These are phyloP conservation scores for Fusarium torulosum DNA, from an alignment of 2,329 filamentous ascomycete genomes.

Conservation along the genomic window DNA sequence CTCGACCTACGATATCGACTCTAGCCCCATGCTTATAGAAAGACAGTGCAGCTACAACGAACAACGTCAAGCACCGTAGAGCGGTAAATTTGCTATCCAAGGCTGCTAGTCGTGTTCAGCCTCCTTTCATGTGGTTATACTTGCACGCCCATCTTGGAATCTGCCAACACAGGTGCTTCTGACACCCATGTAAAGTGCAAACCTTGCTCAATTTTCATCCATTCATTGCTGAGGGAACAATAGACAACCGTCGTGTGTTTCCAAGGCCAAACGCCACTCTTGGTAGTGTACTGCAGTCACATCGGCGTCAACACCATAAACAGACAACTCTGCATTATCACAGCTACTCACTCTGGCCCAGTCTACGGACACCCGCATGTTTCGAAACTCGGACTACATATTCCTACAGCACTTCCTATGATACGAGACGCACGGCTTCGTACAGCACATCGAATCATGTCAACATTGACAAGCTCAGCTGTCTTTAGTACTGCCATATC, in stretches of 20 bases:
- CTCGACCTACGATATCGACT: background rate
- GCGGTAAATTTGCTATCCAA: conserved; percentile 8
- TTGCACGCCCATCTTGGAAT: conserved; percentile 10
- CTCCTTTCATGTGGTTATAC: conserved; percentile 24
- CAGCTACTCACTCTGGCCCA: conserved; percentile 10
- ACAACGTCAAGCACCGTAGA: background rate
- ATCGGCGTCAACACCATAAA: conserved; percentile 18
- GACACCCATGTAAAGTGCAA: background rate
- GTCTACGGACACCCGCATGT: conserved; percentile 32
- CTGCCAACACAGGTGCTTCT: too few species aligned
- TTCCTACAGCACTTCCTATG: conserved; percentile 16
- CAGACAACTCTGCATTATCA: conserved; percentile 1
- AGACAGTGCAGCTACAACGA: background rate
- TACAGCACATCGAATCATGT: conserved; percentile 3
- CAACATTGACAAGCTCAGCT: background rate
- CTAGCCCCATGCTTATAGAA: background rate
- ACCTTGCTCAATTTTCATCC: background rate
- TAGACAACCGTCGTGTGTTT: background rate
- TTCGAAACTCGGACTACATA: conserved; percentile 14
- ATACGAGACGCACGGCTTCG: conserved; percentile 15
- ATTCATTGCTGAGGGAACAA: background rate
- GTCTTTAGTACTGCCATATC: conserved; percentile 8
- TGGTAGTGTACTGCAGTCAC: background rate
- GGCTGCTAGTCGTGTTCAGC: conserved; percentile 9
- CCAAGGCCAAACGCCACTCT: background rate